phyloP scores from a whole-genome alignment of 148 eudicot genomes.

The Camellia japonica region DNA sequence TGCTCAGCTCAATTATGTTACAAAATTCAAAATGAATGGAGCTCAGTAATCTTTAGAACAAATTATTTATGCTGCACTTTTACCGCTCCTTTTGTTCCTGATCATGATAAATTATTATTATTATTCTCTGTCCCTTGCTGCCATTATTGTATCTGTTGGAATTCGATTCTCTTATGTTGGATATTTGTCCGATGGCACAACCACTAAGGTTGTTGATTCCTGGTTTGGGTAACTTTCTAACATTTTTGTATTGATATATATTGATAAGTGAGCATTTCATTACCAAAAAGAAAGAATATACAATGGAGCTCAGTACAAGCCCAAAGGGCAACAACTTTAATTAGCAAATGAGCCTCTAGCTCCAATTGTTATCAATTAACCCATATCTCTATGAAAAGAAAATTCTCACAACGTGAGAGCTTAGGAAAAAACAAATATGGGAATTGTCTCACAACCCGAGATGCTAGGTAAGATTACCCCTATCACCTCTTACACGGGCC shows the following conservation, averaged over 20 bases:
- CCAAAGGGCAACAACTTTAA: too few relatives aligned
- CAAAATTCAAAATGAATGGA: neutral
- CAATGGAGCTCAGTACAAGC: too few relatives aligned
- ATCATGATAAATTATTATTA: neutral
- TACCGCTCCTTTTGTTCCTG: neutral
- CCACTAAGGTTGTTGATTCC: neutral
- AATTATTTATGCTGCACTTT: neutral
- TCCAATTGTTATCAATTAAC: too few relatives aligned
- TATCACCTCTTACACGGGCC: too few relatives aligned
- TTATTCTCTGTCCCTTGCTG: neutral
- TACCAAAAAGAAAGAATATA: too few relatives aligned
- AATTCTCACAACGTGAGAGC: too few relatives aligned
- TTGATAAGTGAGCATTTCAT: too few relatives aligned
- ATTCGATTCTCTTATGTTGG: neutral
- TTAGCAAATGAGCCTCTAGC: too few relatives aligned
- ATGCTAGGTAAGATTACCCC: too few relatives aligned
- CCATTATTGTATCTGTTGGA: neutral
- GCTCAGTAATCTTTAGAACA: neutral
- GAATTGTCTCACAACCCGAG: too few relatives aligned
- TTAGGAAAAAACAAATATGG: too few relatives aligned
- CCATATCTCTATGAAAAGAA: too few relatives aligned
- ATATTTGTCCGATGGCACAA: neutral
- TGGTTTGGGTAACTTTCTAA: neutral
- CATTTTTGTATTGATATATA: neutral
- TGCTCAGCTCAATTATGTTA: neutral